Conservation (phyloP, 164 flowering plant genomes). For the Vitis rupestris region DNA sequence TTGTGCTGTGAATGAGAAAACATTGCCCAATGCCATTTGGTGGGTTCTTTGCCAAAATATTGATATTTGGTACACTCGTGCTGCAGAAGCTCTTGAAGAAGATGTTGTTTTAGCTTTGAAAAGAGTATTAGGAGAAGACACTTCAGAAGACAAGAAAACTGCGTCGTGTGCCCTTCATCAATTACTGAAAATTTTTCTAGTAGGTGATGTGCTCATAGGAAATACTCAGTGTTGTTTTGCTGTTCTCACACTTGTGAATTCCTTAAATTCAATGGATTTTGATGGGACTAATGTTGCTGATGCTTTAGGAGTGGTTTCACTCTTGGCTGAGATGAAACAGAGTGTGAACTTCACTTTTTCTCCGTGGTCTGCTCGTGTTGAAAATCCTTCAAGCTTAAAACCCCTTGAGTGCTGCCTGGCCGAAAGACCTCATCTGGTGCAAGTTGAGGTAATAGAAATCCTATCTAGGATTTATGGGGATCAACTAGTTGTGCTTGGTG, state of each 20-base stretch:
- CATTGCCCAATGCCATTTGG: slow-evolving; percentile 70
- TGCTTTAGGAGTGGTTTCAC: slow-evolving; percentile 52
- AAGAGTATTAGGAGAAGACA: slow-evolving; percentile 77
- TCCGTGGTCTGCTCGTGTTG: slow-evolving; percentile 62
- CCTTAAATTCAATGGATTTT: slow-evolving; percentile 58
- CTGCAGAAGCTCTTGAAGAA: slow-evolving; percentile 60
- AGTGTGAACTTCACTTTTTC: slow-evolving; percentile 43
- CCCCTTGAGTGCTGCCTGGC: slow-evolving; percentile 61
- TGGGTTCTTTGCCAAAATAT: slow-evolving; percentile 68
- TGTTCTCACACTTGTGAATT: slow-evolving; percentile 34
- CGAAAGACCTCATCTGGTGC: slow-evolving; percentile 60
- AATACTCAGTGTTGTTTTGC: too few species aligned
- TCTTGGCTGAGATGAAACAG: slow-evolving; percentile 34
- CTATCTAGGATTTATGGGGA: slow-evolving; percentile 78
- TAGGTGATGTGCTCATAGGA: slow-evolving; percentile 67
- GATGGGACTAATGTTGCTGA: slow-evolving; percentile 53
- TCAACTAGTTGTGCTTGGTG: slow-evolving; percentile 60
- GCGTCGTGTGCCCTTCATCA: slow-evolving; percentile 83
- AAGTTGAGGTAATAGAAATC: slow-evolving; percentile 79
- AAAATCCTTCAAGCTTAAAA: slow-evolving; percentile 66
- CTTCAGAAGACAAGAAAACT: slow-evolving; percentile 71
- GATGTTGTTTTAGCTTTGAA: slow-evolving; percentile 53
- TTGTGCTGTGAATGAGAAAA: slow-evolving; percentile 40
- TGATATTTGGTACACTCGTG: slow-evolving; percentile 77
- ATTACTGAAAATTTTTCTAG: slow-evolving; percentile 69